Conservation (phyloP, 176 grass and related monocot genomes). For the Hyparrhenia diplandra region DNA sequence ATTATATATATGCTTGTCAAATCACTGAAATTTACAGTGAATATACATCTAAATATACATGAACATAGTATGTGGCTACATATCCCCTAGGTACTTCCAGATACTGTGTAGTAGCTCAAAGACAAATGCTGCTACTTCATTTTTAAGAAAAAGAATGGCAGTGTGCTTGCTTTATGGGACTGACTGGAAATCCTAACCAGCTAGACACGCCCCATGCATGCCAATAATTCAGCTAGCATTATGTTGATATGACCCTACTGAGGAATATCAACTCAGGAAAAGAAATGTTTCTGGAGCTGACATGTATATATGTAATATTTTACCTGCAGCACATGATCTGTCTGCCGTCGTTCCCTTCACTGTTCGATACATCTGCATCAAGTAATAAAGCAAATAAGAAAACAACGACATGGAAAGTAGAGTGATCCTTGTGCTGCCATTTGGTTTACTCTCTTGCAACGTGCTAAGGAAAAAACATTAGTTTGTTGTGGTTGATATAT, state of each 20-base stretch:
- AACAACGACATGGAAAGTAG: background rate
- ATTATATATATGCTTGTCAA: constrained; percentile 17
- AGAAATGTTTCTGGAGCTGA: constrained; percentile 21
- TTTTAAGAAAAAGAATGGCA: background rate
- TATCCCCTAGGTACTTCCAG: background rate
- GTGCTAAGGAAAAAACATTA: background rate
- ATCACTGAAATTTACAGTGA: background rate
- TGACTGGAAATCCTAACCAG: constrained; percentile 15
- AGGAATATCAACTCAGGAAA: constrained; percentile 23
- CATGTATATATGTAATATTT: constrained; percentile 25
- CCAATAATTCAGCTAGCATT: constrained; percentile 41
- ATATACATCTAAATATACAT: background rate
- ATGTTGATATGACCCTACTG: constrained; percentile 49
- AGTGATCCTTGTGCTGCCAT: constrained; percentile 19
- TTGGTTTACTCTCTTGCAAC: constrained; percentile 19
- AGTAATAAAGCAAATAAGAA: constrained; percentile 20
- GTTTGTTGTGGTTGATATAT: background rate
- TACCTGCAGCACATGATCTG: constrained; percentile 72
- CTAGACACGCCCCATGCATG: constrained; percentile 5
- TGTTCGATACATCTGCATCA: constrained; percentile 99
- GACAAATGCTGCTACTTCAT: background rate
- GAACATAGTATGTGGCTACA: background rate
- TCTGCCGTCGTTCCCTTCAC: constrained; percentile 74
- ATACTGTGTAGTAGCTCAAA: background rate
- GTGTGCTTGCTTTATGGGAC: constrained; percentile 21